Base-by-base conservation (phyloP, 345 rosid genomes). In the Bruguiera parviflora region DNA sequence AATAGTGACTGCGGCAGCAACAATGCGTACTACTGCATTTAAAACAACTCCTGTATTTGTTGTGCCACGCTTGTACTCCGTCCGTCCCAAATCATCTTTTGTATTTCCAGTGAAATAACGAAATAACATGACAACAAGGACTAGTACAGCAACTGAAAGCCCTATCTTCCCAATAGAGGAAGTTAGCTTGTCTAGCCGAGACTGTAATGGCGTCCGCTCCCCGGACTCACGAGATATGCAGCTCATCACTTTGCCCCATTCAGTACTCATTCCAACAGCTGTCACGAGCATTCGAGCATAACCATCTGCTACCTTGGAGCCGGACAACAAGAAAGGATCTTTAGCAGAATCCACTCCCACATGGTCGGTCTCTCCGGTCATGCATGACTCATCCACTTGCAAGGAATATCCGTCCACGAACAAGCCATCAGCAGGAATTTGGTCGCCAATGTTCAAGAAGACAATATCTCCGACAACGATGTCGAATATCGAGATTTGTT, bases 231-330 rank as follows among this genome's bases (percentile, higher is more conserved):
- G 57, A n/a, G 59, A 46, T 11, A 76, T 67, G 8, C 68, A 61
- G 72, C 76, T 67, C 80, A 76, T 76, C 80, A 76, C 63, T 49
- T 67, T 71, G 6, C 80, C 76, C 80, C 80, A 76, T 2, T 65
- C 67, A 27, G 80, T 76, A 51, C 63, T 62, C 76, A 76, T 76
- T 59, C 80, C 80, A 20, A 76, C 80, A 8, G 76, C 62, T 29
- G 80, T 76, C 55, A 76, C 76, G 18, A 76, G 65, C 80, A 76
- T 71, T 27, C 35, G 32, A n/a, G 55, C 80, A 51, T 33, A 71
- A 22, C 80, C 80, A 51, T 76, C 68, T 25, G 80, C 80, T 27
- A 76, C 72, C 58, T 76, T 76, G 3, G 75, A 66, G 11, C 79
- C 79, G 9, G 79, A 76, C 35, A 71, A 31, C 59, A 76, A 43